phyloP scores from a whole-genome alignment of 441 rosid genomes.

The Breynia disticha region DNA sequence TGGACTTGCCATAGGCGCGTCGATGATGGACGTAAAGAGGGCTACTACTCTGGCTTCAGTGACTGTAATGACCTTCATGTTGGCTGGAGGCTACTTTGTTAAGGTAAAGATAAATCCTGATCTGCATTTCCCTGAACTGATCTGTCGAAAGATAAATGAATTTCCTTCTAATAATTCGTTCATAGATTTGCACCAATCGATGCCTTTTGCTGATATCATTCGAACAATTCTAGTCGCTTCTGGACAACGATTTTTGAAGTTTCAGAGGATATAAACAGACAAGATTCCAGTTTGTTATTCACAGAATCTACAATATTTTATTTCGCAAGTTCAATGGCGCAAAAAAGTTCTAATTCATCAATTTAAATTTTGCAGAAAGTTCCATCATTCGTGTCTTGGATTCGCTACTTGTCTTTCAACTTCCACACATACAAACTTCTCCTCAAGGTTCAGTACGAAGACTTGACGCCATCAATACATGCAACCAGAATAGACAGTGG shows the following conservation, averaged over 20 bases:
- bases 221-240: too few relatives aligned
- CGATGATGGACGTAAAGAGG: constrained; percentile 81
- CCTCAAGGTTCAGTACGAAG: constrained; percentile 78
- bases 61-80: constrained; percentile 96
- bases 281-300: too few relatives aligned
- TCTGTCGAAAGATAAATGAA: too few relatives aligned
- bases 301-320: too few relatives aligned
- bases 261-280: too few relatives aligned
- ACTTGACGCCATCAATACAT: constrained; percentile 28
- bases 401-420: constrained; percentile 86
- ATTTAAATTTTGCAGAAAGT: constrained; percentile 47
- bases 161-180: too few relatives aligned
- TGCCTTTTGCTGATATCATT: too few relatives aligned
- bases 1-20: constrained; percentile 92
- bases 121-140: too few relatives aligned
- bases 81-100: constrained; percentile 91
- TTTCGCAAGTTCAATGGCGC: too few relatives aligned
- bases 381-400: constrained; percentile 81
- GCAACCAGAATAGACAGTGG: constrained; percentile 57
- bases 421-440: constrained; percentile 96
- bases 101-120: constrained; percentile 30
- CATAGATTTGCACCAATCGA: too few relatives aligned
- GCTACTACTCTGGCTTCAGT: constrained; percentile 97
- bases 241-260: too few relatives aligned
- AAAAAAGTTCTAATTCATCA: background rate